A percentile compares a stretch with the other conserved stretches of the same genome.
phyloP scores from a whole-genome alignment of 2,329 filamentous ascomycete species.

The Apiospora rasikravindrae region DNA sequence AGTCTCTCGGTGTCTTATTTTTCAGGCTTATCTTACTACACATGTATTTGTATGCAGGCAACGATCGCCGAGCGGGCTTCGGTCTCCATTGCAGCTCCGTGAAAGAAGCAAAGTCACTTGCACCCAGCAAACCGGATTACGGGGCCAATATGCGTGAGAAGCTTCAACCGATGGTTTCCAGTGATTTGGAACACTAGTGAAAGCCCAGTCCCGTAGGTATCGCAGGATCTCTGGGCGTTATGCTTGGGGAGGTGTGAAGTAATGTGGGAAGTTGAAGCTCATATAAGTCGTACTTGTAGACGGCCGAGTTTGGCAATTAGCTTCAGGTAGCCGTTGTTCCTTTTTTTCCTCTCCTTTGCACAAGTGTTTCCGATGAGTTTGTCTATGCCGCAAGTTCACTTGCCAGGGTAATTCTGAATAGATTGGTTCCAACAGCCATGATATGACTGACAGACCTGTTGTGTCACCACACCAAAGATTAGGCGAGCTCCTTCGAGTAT shows the following conservation, averaged over 20 bases:
- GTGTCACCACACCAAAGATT: slow-evolving; percentile 10
- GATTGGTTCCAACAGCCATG: not conserved
- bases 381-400: not conserved
- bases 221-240: not conserved
- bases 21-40: not conserved
- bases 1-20: not conserved
- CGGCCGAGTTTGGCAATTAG: not conserved
- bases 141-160: not conserved
- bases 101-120: not conserved
- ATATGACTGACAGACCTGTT: slow-evolving; percentile 13
- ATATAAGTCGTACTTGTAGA: not conserved
- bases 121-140: not conserved
- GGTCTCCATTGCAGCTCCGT: not conserved
- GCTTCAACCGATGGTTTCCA: not conserved
- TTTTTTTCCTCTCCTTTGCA: not conserved
- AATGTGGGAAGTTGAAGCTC: not conserved
- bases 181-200: slow-evolving; percentile 8
- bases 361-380: not conserved
- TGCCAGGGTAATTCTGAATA: slow-evolving; percentile 4
- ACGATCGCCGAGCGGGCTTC: not conserved
- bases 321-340: not conserved
- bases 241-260: not conserved
- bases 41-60: not conserved
- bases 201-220: not conserved
- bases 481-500: not conserved